Evolutionary conservation across 2,329 filamentous ascomycete genomes (phyloP), one percentile per base, ranked within the genome.

Genomic region (Aurifilum marmelostoma): DNA sequence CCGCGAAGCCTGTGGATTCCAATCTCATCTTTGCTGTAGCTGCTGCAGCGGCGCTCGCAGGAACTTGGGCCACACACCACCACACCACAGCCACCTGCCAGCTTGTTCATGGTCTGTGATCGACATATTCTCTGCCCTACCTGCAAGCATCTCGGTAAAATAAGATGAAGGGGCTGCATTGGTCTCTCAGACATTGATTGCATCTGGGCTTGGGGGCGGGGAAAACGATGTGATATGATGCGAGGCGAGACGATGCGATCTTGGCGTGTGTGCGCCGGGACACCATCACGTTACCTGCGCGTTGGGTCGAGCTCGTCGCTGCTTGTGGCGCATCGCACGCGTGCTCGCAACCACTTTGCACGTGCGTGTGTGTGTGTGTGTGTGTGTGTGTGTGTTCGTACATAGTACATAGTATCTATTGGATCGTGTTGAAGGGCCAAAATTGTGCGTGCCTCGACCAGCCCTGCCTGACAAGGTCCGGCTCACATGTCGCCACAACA

Each of bases 121-220:
- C 52, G 64, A 50, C 52, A 39, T 34, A 34, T 34, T 47, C 54
- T 27, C 54, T 47, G 27, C 5, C 37, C 7, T 29, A 52, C 52
- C 64, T 62, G 63, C 18, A 37, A 32, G 34, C 52, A 66, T 66
- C 39, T 59, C 64, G 64, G 32, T 66, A 66, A 66, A 34, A 60
- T 58, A 59, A 59, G 41, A 58, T 58, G 52, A 47, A 43, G 54
- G 52, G 32, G 32, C 24, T 54, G 4, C 5, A 16, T 56, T 29
- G 52, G 8, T 27, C 24, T 54, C 50, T 47, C 50, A 54, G 50
- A 16, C 24, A 27, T 16, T 27, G 21, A 21, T 12, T 54, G 14
- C 52, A 29, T 29, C 52, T 29, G 12, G 52, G 11, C 27, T 14
- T 47, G 21, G 43, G 43, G 52, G 52, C 27, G 52, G 52, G 24